Evolutionary conservation across 2,329 filamentous ascomycete species (phyloP), one percentile per base, ranked within the genome.

Genomic region (Microcyclosporella mali): DNA sequence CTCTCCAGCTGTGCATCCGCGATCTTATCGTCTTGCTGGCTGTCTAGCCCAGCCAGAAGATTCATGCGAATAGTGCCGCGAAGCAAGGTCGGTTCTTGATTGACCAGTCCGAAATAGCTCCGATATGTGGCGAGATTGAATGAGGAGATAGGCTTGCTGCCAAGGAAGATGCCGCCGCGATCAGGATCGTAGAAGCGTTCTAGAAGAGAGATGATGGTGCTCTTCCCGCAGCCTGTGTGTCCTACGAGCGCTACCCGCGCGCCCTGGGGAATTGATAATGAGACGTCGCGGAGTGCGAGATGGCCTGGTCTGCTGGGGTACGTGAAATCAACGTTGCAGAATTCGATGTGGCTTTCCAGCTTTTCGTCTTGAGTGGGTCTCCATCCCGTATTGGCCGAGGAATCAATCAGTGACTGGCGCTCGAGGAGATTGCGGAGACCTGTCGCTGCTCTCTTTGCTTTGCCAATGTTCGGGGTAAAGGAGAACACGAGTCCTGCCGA

Each of bases 401-500:
- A n/a, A 28, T 49, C 46, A 15, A 49, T 46, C 1, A 27, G 16
- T 1, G 46, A 39, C 2, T 28, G 37, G 16, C 30, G 21, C 11
- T 47, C 41, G 37, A 45, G 37, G 16, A 48, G 16, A 17, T 12
- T 27, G 25, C 39, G 34, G 14, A 44, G 16, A 14, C 46, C 19
- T 44, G 71, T 70, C 1, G 68, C 62, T 4, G 51, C 57, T 4
- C 25, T 41, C n/a, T 43, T 46, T 9, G 54, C 60, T 40, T 63
- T 63, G 4, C 59, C 63, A 36, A 65, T 60, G 6, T 50, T 52
- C 1, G 47, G 59, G 51, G 57, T 77, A 50, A 84, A 82, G 33
- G 75, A 76, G 50, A 87, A 77, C 40, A 81, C 78, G 47, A 82
- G 74, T 1, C 81, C 82, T 0, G 82, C 79, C 0, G 72, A 70